phyloP scores from a whole-genome alignment of 1,284 basidiomycete species.

The Tausonia pullulans region DNA sequence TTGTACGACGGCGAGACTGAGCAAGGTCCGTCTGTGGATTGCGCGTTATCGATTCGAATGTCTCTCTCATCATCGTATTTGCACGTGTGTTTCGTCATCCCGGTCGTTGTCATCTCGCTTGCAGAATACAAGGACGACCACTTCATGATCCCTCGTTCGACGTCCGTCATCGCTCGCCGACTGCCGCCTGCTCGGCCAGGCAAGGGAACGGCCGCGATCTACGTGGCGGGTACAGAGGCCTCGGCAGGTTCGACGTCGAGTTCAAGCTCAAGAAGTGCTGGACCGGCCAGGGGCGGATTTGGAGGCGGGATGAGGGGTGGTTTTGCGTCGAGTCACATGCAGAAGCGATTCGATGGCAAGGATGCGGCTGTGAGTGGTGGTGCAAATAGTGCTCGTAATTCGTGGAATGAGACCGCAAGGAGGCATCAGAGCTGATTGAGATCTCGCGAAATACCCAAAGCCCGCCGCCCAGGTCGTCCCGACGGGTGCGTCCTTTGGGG shows the following conservation, averaged over 20 bases:
- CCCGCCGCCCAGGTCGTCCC: neutral
- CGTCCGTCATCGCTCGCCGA: slow-evolving; percentile 85
- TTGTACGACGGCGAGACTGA: slow-evolving; percentile 50
- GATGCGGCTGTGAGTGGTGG: slow-evolving; percentile 38
- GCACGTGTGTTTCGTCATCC: neutral
- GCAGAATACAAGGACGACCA: slow-evolving; percentile 88
- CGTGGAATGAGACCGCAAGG: slow-evolving; percentile 14
- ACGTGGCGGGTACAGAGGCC: slow-evolving; percentile 46
- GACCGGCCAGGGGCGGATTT: slow-evolving; percentile 32
- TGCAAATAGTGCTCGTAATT: no score
- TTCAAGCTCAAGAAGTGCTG: slow-evolving; percentile 24
- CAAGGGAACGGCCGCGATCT: slow-evolving; percentile 83
- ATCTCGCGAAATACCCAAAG: slow-evolving; percentile 6
- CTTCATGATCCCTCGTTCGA: slow-evolving; percentile 81
- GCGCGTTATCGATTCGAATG: slow-evolving; percentile 5
- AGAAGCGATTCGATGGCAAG: slow-evolving; percentile 79
- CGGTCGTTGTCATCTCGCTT: neutral
- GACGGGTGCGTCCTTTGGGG: slow-evolving; percentile 22
- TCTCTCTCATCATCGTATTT: neutral
- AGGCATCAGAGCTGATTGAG: neutral
- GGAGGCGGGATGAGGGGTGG: slow-evolving; percentile 25
- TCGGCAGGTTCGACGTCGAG: no score
- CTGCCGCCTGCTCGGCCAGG: slow-evolving; percentile 74
- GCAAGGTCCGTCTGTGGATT: neutral
- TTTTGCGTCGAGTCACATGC: slow-evolving; percentile 40